Conservation (phyloP, 345 rosid species). For the Nephelium lappaceum region DNA sequence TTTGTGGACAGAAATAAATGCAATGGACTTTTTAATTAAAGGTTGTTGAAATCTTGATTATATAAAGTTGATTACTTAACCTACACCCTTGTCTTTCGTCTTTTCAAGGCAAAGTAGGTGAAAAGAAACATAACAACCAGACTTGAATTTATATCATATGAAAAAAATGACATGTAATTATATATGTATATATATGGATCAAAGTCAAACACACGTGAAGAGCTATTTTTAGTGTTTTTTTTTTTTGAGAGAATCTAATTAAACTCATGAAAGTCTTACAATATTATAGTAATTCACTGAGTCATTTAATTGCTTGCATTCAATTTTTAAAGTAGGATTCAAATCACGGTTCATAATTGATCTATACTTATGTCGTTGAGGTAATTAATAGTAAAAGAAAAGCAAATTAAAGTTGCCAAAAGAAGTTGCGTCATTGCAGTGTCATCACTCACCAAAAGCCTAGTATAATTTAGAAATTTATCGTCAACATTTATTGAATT, state of each 20-base stretch:
- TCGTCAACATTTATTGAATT: not conserved
- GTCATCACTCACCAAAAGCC: too few species aligned
- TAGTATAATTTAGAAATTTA: not conserved
- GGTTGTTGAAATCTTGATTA: not conserved
- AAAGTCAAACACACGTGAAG: not conserved
- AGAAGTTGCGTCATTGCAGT: too few species aligned
- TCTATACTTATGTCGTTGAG: too few species aligned
- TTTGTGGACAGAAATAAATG: too few species aligned
- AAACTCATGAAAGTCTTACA: too few species aligned
- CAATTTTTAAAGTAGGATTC: not conserved
- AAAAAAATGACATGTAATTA: too few species aligned
- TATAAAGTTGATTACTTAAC: not conserved
- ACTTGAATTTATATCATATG: not conserved
- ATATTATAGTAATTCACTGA: not conserved
- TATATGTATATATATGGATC: not conserved
- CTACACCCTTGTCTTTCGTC: not conserved
- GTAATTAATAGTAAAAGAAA: too few species aligned
- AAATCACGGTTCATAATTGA: too few species aligned
- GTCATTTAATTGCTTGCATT: too few species aligned
- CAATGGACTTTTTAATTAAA: not conserved
- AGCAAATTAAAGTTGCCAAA: too few species aligned
- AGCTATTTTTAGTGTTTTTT: not conserved
- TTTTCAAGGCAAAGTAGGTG: not conserved
- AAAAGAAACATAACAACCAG: not conserved
- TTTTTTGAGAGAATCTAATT: too few species aligned